Evolutionary conservation across 2,329 filamentous ascomycete species (phyloP).

Genomic region (Colletotrichum gigasporum): DNA sequence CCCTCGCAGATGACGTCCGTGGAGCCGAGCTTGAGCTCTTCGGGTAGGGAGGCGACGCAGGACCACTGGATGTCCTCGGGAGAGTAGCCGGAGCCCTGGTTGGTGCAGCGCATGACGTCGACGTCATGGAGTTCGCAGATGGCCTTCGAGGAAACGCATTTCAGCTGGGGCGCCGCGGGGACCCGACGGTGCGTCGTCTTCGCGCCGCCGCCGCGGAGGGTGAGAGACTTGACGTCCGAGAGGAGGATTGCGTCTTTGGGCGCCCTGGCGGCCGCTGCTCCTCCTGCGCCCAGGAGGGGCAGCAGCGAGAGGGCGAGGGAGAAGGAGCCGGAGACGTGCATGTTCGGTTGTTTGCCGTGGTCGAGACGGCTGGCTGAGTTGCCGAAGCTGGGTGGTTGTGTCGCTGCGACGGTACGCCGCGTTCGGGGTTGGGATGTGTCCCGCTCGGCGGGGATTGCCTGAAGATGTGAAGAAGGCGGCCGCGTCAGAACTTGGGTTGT

Average conservation of each 20-base stretch:
- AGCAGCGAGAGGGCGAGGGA: constrained; percentile 32
- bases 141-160: constrained; percentile 74
- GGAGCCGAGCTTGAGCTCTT: constrained; percentile 75
- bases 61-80: constrained; percentile 90
- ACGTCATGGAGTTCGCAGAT: constrained; percentile 77
- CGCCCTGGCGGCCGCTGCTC: constrained; percentile 34
- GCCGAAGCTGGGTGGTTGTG: not conserved
- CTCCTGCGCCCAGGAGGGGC: constrained; percentile 21
- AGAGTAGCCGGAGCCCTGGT: constrained; percentile 83
- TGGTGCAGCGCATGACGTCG: constrained; percentile 89
- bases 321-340: constrained; percentile 39
- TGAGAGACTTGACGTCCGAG: constrained; percentile 77
- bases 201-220: constrained; percentile 71
- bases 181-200: constrained; percentile 82
- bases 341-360: constrained; percentile 33
- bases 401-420: not conserved
- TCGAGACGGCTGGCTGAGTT: not conserved
- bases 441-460: not conserved
- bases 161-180: constrained; percentile 79
- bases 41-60: constrained; percentile 72
- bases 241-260: constrained; percentile 65
- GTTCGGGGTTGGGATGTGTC: not conserved
- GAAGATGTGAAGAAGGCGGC: not conserved
- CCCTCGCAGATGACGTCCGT: constrained; percentile 96
- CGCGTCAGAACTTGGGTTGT: not conserved